These are phyloP conservation scores for slime mould (Dictyostelium discoideum) DNA, from an alignment of 78 protist genomes.

Conservation along the genomic window DNA sequence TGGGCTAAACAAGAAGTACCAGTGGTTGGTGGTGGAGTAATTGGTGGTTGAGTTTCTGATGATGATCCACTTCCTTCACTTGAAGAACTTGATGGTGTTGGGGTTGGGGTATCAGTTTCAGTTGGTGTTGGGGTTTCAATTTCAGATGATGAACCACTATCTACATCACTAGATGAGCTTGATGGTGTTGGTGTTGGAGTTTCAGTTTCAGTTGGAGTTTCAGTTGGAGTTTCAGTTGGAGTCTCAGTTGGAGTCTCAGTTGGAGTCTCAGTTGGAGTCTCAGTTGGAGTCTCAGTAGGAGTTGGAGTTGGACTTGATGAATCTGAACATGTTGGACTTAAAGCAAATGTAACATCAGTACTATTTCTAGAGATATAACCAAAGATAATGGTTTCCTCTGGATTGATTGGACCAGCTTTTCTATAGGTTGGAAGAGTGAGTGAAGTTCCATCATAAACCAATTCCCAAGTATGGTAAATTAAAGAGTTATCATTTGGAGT, in stretches of 20 bases:
- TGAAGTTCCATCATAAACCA: background rate
- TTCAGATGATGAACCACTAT: background rate
- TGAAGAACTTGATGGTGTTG: background rate
- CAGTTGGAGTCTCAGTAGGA: background rate
- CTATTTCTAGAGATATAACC: slow-evolving; percentile 4
- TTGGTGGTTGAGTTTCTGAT: slow-evolving; percentile 14
- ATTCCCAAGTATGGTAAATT: background rate
- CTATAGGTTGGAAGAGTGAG: slow-evolving; percentile 5
- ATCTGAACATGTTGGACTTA: background rate
- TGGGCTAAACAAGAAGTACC: background rate
- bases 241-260: background rate
- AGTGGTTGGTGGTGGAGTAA: background rate
- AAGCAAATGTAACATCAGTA: background rate
- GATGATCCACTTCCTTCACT: background rate
- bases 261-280: background rate
- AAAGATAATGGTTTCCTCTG: background rate
- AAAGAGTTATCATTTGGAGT: background rate
- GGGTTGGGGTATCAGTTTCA: slow-evolving; percentile 7
- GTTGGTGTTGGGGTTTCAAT: background rate
- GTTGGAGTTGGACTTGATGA: background rate
- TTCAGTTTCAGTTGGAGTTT: background rate
- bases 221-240: slow-evolving; percentile 20
- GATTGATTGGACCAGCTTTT: background rate
- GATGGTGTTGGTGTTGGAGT: background rate
- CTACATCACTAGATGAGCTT: background rate